phyloP scores from a whole-genome alignment of 345 rosid genomes.

The Hibiscus trionum region DNA sequence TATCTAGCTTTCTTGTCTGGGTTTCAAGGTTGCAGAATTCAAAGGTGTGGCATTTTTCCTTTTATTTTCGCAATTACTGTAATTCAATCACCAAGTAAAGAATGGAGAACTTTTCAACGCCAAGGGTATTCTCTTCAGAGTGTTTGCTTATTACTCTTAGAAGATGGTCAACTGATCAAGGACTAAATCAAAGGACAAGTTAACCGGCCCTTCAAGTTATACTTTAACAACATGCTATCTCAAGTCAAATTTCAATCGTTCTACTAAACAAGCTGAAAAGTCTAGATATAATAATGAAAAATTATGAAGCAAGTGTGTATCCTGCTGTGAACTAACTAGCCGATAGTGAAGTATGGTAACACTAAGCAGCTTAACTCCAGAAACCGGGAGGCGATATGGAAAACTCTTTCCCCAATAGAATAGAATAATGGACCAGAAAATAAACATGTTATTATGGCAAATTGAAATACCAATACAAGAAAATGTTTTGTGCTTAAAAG shows the following conservation, averaged over 20 bases:
- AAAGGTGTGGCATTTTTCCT: neutral
- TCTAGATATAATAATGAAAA: neutral
- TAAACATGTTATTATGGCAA: neutral
- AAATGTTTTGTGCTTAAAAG: neutral
- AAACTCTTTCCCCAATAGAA: neutral
- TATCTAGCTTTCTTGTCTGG: neutral
- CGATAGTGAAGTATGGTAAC: no score
- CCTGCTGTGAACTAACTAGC: no score
- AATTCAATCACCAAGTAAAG: neutral
- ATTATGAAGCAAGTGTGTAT: neutral
- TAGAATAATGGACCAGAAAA: neutral
- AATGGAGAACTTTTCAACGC: neutral
- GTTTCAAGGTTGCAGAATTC: neutral
- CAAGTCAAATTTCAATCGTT: neutral
- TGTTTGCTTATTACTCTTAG: neutral
- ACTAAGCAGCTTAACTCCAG: neutral
- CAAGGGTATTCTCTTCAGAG: neutral
- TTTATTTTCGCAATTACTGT: neutral
- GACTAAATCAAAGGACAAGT: neutral
- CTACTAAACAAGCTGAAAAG: neutral
- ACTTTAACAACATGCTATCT: neutral
- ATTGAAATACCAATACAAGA: neutral
- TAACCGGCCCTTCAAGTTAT: neutral
- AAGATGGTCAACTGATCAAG: neutral
- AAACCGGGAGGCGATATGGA: neutral